A percentile compares a stretch with the other conserved stretches of the same genome.
Conservation (phyloP, 805 yeast species). For the Blastobotrys terrestris region DNA sequence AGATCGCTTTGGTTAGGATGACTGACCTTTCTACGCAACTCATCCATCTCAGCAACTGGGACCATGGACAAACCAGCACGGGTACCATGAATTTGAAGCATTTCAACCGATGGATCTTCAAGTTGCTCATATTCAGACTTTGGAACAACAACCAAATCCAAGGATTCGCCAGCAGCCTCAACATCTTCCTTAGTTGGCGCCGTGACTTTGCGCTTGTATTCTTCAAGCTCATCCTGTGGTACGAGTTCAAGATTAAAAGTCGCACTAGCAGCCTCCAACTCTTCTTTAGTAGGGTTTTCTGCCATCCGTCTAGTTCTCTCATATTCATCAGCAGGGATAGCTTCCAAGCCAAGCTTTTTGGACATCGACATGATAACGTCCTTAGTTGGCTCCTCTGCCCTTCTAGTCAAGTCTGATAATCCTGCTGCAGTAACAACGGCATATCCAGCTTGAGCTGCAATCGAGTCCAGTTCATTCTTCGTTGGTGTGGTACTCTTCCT, state of each 20-base stretch:
- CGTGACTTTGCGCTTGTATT: conserved; percentile 11
- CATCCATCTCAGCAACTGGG: conserved; percentile 15
- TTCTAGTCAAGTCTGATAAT: conserved; percentile 17
- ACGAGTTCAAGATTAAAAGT: conserved; percentile 9
- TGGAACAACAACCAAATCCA: conserved; percentile 16
- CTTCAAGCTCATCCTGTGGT: conserved; percentile 12
- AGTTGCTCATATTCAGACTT: conserved; percentile 20
- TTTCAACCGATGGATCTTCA: conserved; percentile 19
- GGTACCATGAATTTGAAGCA: conserved; percentile 12
- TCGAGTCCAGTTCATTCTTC: conserved; percentile 25
- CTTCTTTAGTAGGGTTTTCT: conserved; percentile 18
- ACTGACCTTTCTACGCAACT: conserved; percentile 23
- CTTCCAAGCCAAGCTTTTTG: conserved; percentile 12
- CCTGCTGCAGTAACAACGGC: conserved; percentile 30
- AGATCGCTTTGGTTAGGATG: conserved; percentile 23
- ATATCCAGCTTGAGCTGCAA: conserved; percentile 28
- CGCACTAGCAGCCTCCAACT: conserved; percentile 9
- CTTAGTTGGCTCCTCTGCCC: conserved; percentile 16
- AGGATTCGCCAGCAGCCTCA: conserved; percentile 11
- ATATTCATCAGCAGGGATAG: conserved; percentile 12
- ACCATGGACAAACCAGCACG: conserved; percentile 17
- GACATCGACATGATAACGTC: conserved; percentile 14
- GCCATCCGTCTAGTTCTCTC: conserved; percentile 17
- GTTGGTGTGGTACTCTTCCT: conserved; percentile 19
- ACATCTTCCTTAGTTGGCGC: conserved; percentile 16